Conservation (phyloP, 176 grass and related monocot genomes). For the Phyllostachys edulis region DNA sequence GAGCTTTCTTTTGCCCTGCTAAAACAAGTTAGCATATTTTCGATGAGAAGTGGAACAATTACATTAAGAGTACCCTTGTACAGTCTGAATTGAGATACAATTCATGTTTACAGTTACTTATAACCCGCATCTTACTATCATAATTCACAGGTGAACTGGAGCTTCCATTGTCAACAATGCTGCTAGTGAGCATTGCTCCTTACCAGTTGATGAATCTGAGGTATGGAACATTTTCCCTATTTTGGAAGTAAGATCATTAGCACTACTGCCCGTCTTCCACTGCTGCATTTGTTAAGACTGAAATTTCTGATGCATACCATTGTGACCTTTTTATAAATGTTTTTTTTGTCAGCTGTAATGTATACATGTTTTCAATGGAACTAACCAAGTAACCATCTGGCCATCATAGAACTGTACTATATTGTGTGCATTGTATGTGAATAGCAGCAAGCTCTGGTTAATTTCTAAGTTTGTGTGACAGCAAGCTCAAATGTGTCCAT, state of each 20-base stretch:
- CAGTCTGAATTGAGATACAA: neutral
- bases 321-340: neutral
- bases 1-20: neutral
- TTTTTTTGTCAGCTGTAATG: neutral
- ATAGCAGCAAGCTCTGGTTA: neutral
- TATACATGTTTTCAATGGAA: neutral
- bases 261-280: neutral
- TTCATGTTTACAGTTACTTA: slow-evolving; percentile 20
- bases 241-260: neutral
- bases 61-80: neutral
- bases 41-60: neutral
- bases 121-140: slow-evolving; percentile 11
- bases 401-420: neutral
- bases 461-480: neutral
- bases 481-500: neutral
- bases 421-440: neutral
- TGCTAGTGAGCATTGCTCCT: slow-evolving; percentile 74
- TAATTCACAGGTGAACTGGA: slow-evolving; percentile 85
- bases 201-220: slow-evolving; percentile 68
- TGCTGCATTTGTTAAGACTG: neutral
- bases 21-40: neutral
- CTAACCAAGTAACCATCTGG: neutral
- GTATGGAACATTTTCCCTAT: slow-evolving; percentile 30
- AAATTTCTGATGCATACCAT: neutral
- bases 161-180: slow-evolving; percentile 71